Evolutionary conservation across 2,329 filamentous ascomycete genomes (phyloP).

Genomic region (Rhexocercosporidium sp.): DNA sequence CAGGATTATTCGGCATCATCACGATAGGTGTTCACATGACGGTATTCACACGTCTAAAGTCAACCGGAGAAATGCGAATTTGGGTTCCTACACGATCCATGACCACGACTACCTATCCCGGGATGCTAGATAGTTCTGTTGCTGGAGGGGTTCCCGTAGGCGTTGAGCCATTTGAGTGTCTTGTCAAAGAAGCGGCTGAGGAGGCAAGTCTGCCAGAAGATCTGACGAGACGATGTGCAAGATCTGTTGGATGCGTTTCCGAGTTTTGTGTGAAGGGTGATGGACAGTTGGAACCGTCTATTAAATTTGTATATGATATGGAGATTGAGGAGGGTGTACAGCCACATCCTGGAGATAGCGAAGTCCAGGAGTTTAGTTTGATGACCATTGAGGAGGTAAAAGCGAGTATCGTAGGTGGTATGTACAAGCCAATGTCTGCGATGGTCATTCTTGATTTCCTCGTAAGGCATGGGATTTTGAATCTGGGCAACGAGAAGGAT

Average conservation of each 20-base stretch:
- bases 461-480: slow-evolving; percentile 76
- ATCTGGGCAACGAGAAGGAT: slow-evolving; percentile 71
- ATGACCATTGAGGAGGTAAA: slow-evolving; percentile 66
- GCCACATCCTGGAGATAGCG: slow-evolving; percentile 73
- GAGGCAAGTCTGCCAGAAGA: slow-evolving; percentile 79
- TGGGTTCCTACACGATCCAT: slow-evolving; percentile 81
- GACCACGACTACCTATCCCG: slow-evolving; percentile 81
- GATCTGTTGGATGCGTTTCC: slow-evolving; percentile 73
- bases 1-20: slow-evolving; percentile 73
- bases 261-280: slow-evolving; percentile 82
- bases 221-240: slow-evolving; percentile 65
- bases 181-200: slow-evolving; percentile 85
- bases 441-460: slow-evolving; percentile 82
- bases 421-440: slow-evolving; percentile 87
- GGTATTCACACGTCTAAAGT: slow-evolving; percentile 61
- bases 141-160: slow-evolving; percentile 80
- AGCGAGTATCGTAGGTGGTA: slow-evolving; percentile 63
- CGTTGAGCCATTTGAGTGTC: slow-evolving; percentile 78
- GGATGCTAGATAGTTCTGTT: slow-evolving; percentile 90
- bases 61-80: slow-evolving; percentile 65
- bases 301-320: slow-evolving; percentile 89
- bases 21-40: slow-evolving; percentile 82
- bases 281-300: slow-evolving; percentile 85
- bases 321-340: slow-evolving; percentile 63
- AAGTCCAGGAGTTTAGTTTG: slow-evolving; percentile 77